phyloP scores from a whole-genome alignment of 106 monocot species.

The Platanthera guangdongensis region DNA sequence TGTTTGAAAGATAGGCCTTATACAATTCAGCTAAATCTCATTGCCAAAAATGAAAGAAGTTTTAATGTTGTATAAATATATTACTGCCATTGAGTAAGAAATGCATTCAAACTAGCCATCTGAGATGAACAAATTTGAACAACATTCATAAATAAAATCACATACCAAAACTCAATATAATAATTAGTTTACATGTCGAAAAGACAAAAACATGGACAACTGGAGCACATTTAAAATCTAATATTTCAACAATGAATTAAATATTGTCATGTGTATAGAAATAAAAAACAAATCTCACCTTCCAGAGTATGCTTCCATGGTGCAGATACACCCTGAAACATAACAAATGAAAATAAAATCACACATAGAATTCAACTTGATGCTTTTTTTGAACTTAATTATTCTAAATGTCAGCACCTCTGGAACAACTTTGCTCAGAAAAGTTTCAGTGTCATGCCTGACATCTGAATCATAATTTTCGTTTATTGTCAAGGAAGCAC shows the following conservation, averaged over 20 bases:
- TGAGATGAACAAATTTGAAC: neutral
- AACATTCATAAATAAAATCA: neutral
- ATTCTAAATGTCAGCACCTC: conserved; percentile 41
- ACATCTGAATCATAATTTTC: conserved; percentile 99
- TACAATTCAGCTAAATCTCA: neutral
- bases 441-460: conserved; percentile 94
- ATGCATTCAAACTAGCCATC: neutral
- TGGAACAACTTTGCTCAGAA: conserved; percentile 77
- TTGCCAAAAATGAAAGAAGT: neutral
- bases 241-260: neutral
- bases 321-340: conserved; percentile 81
- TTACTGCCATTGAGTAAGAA: neutral
- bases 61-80: neutral
- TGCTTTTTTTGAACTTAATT: neutral
- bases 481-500: conserved; percentile 97
- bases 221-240: neutral
- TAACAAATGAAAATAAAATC: conserved; percentile 1
- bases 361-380: neutral
- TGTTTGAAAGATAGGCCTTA: neutral
- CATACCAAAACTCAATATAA: neutral
- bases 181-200: neutral
- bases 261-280: neutral
- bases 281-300: conserved; percentile 34
- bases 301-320: conserved; percentile 98
- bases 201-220: neutral